Conservation (phyloP, 2,329 filamentous ascomycete species). For the Aspergillus aculeatus region DNA sequence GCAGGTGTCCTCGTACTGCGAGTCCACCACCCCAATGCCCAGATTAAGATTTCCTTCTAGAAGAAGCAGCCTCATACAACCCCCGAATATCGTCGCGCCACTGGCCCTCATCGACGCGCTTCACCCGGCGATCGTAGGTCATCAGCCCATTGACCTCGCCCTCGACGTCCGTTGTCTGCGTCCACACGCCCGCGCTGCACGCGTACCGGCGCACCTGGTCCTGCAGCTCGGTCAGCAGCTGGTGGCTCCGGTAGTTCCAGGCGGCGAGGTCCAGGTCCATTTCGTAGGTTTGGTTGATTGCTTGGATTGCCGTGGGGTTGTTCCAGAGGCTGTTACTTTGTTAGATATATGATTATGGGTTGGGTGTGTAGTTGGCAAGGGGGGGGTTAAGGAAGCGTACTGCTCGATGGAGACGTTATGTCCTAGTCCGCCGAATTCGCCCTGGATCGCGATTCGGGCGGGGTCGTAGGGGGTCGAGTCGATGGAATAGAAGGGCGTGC, state of each 20-base stretch:
- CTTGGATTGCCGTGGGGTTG: conserved; percentile 56
- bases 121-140: conserved; percentile 64
- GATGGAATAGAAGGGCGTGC: conserved; percentile 65
- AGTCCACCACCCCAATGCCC: too few relatives aligned
- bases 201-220: conserved; percentile 55
- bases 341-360: too few relatives aligned
- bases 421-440: conserved; percentile 70
- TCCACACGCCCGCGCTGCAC: conserved; percentile 69
- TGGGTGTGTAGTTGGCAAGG: too few relatives aligned
- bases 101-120: conserved; percentile 54
- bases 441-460: conserved; percentile 64
- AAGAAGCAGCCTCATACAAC: conserved; percentile 57
- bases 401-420: conserved; percentile 63
- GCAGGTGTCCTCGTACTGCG: too few relatives aligned
- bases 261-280: conserved; percentile 56
- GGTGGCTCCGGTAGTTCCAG: conserved; percentile 66
- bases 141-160: conserved; percentile 71
- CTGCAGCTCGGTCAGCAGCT: conserved; percentile 49
- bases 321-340: conserved; percentile 60
- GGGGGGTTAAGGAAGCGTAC: conserved; percentile 38
- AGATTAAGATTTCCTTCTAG: neutral
- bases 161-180: conserved; percentile 72
- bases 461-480: conserved; percentile 57
- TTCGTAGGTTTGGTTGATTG: conserved; percentile 68
- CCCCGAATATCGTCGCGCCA: conserved; percentile 62